phyloP scores from a whole-genome alignment of 768 basidiomycete species.

The Chalciporus chontae region DNA sequence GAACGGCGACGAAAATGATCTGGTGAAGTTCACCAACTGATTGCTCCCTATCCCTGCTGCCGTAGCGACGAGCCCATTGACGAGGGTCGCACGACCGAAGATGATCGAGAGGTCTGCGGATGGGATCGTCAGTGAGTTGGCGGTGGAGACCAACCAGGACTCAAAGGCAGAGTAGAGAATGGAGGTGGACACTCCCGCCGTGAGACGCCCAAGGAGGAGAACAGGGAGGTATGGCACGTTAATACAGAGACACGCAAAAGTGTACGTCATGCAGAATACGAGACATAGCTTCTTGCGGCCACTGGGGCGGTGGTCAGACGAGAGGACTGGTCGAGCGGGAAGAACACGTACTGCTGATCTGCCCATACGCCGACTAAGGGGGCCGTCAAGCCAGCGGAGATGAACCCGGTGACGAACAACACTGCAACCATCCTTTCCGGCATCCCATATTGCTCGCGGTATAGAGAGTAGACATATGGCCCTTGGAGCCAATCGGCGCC shows the following conservation, averaged over 20 bases:
- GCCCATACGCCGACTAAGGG: slow-evolving; percentile 77
- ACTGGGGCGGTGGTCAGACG: slow-evolving; percentile 31
- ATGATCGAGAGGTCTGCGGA: slow-evolving; percentile 61
- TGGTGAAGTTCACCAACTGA: slow-evolving; percentile 50
- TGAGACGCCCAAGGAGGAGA: slow-evolving; percentile 58
- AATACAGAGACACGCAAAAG: slow-evolving; percentile 56
- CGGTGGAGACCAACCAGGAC: slow-evolving; percentile 70
- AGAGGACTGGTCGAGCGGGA: neutral
- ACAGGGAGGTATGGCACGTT: slow-evolving; percentile 54
- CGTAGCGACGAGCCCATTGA: slow-evolving; percentile 72
- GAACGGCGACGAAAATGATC: slow-evolving; percentile 61
- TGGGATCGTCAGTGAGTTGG: slow-evolving; percentile 48
- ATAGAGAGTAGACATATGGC: slow-evolving; percentile 74
- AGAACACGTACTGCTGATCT: slow-evolving; percentile 50
- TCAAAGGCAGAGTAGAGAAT: slow-evolving; percentile 77
- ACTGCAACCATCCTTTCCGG: slow-evolving; percentile 63
- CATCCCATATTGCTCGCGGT: slow-evolving; percentile 63
- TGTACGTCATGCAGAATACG: slow-evolving; percentile 68
- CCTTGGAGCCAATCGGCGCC: slow-evolving; percentile 81
- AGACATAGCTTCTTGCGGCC: slow-evolving; percentile 67
- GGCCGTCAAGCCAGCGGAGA: slow-evolving; percentile 64
- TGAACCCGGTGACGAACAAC: slow-evolving; percentile 75
- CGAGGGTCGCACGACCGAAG: slow-evolving; percentile 68
- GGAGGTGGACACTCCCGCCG: slow-evolving; percentile 71
- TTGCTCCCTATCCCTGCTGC: slow-evolving; percentile 65